phyloP scores from a whole-genome alignment of 805 yeast species.

The Saccharomyces mikatae region DNA sequence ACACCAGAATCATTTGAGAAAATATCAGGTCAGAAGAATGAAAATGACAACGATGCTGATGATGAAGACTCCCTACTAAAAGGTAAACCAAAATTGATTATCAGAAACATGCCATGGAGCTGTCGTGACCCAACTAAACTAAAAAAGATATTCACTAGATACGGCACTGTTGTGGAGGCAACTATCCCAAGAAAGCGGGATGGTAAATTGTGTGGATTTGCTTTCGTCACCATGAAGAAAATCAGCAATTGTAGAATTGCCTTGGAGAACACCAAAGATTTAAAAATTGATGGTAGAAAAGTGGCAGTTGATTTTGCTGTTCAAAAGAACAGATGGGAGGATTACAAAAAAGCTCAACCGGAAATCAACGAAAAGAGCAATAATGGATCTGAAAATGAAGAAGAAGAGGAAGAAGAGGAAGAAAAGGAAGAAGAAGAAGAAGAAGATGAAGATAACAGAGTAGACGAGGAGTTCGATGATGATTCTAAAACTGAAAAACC shows the following conservation, averaged over 20 bases:
- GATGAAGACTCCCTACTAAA: constrained; percentile 46
- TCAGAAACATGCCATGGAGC: constrained; percentile 95
- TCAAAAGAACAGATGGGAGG: constrained; percentile 78
- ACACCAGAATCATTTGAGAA: constrained; percentile 7
- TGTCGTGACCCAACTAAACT: constrained; percentile 69
- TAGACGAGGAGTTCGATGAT: constrained; percentile 28
- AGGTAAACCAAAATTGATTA: constrained; percentile 77
- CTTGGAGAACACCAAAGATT: constrained; percentile 61
- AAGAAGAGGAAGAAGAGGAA: constrained; percentile 23
- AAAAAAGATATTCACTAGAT: constrained; percentile 60
- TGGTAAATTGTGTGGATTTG: constrained; percentile 91
- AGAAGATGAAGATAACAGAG: constrained; percentile 19
- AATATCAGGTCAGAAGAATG: constrained; percentile 1
- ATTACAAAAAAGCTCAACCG: constrained; percentile 38
- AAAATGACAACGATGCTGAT: constrained; percentile 14
- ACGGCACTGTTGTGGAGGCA: constrained; percentile 82
- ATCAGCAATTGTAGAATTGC: constrained; percentile 71
- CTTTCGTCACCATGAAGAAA: constrained; percentile 84
- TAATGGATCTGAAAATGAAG: constrained; percentile 31
- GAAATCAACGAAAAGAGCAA: constrained; percentile 30
- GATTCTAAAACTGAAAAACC: constrained; percentile 30
- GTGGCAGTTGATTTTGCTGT: constrained; percentile 93
- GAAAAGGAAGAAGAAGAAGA: constrained; percentile 24
- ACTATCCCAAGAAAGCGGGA: constrained; percentile 81
- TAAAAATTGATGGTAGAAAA: constrained; percentile 79